Base-by-base conservation (phyloP, 148 eudicot species). In the Nyssa sinensis region DNA sequence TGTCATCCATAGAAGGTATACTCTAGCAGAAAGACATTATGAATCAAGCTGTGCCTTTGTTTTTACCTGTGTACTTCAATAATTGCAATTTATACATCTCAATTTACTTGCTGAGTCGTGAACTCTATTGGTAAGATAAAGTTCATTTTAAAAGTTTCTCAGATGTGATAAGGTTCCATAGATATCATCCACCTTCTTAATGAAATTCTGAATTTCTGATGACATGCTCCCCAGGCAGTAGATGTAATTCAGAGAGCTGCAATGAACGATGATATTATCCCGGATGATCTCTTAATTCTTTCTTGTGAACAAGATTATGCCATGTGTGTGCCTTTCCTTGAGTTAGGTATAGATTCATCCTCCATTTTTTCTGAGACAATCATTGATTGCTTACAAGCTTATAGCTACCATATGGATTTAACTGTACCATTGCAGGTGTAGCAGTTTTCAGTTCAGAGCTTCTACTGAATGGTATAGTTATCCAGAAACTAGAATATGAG, bases 241-340 rank as follows among this genome's bases (percentile, higher is more conserved):
- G 81, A 83, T 41, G 59, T 32, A 27, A 33, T 79, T 69, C 64
- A 31, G 47, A 72, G 64, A 32, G 33, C 74, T 64, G 51, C 58
- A 60, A 57, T 23, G 64, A 67, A 39, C 64, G 78, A 79, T 64
- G 32, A 73, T 35, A 62, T 28, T 62, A 71, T 74, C 64, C 49
- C 74, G 70, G 81, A 79, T 37, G 81, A 87, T 66, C 17, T 84
- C 61, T 64, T 91, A 64, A 78, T 91, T 55, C 80, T 91, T 62
- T 88, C 96, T 25, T 82, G 86, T 78, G 88, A 88, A 74, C 82
- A 91, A 77, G 93, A 91, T 83, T 80, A 82, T 74, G 84, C 72
- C 23, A 29, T 29, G 59, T 91, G 93, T 77, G 67, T 64, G 37
- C 89, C 88, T 31, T 84, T 85, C 70, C 84, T 88, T 32, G 75